These are phyloP conservation scores for Suillus subalutaceus DNA, from an alignment of 768 basidiomycete species.

Conservation along the genomic window DNA sequence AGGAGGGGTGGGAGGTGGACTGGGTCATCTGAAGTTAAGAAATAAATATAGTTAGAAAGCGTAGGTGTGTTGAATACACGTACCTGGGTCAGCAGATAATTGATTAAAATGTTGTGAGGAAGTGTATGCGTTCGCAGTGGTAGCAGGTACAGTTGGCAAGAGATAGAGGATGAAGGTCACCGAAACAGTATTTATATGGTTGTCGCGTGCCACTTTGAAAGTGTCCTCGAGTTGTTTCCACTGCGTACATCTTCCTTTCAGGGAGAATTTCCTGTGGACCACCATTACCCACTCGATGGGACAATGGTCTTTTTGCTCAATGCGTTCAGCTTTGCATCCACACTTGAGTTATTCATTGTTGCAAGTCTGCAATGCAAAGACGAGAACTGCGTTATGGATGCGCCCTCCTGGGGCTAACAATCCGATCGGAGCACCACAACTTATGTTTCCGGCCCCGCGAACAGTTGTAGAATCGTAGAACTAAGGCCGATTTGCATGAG, in stretches of 20 bases:
- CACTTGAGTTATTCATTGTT: background rate
- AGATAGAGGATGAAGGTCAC: background rate
- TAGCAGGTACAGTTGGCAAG: background rate
- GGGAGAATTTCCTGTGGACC: background rate
- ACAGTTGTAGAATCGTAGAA: background rate
- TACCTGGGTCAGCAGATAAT: background rate
- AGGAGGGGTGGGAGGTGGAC: background rate
- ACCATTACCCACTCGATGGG: background rate
- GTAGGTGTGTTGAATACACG: background rate
- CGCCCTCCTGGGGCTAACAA: background rate
- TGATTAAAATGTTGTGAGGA: background rate
- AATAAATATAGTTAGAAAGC: background rate
- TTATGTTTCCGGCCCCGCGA: background rate
- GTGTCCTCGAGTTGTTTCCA: background rate
- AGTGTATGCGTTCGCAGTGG: background rate
- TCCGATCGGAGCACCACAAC: background rate
- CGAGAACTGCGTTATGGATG: background rate
- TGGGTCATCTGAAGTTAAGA: background rate
- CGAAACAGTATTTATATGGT: background rate
- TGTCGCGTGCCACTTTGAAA: background rate
- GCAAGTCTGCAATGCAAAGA: background rate
- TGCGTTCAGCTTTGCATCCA: background rate
- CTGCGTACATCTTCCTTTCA: background rate
- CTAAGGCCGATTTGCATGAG: background rate
- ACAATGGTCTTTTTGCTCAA: background rate